phyloP scores from a whole-genome alignment of 164 flowering plant species.

The Stephania cephalantha region DNA sequence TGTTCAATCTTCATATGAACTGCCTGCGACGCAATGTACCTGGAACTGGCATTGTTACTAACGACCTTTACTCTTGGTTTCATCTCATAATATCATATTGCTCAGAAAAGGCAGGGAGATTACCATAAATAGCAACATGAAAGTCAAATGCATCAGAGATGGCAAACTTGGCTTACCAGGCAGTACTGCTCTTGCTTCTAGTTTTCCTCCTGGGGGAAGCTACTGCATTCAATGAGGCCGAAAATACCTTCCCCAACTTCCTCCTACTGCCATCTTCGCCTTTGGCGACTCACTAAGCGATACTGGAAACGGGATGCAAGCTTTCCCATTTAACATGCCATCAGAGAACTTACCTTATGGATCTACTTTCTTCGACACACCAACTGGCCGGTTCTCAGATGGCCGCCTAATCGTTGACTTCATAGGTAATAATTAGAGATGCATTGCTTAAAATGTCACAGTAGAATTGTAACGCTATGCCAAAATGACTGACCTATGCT shows the following conservation, averaged over 20 bases:
- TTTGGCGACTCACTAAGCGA: conserved; percentile 15
- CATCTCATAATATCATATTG: not conserved
- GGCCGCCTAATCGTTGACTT: conserved; percentile 15
- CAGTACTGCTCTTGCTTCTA: not conserved
- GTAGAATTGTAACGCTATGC: too few relatives aligned
- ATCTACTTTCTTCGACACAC: conserved; percentile 6
- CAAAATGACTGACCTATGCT: too few relatives aligned
- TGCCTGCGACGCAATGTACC: not conserved
- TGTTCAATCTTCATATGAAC: not conserved
- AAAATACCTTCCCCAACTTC: not conserved
- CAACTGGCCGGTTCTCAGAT: conserved; percentile 11
- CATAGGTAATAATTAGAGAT: not conserved
- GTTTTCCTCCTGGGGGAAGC: not conserved
- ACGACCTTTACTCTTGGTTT: not conserved
- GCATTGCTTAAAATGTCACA: not conserved
- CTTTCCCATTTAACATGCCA: conserved; percentile 5
- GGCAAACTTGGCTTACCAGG: not conserved
- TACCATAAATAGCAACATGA: not conserved
- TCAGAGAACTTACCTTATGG: conserved; percentile 13
- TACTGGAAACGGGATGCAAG: conserved; percentile 8
- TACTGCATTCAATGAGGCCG: not conserved
- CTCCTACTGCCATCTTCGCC: conserved; percentile 11
- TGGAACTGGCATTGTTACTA: not conserved
- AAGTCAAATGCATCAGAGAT: not conserved
- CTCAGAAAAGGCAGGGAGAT: not conserved